These are phyloP conservation scores for Hericium alpestre DNA, from an alignment of 768 basidiomycete genomes.

Conservation along the genomic window DNA sequence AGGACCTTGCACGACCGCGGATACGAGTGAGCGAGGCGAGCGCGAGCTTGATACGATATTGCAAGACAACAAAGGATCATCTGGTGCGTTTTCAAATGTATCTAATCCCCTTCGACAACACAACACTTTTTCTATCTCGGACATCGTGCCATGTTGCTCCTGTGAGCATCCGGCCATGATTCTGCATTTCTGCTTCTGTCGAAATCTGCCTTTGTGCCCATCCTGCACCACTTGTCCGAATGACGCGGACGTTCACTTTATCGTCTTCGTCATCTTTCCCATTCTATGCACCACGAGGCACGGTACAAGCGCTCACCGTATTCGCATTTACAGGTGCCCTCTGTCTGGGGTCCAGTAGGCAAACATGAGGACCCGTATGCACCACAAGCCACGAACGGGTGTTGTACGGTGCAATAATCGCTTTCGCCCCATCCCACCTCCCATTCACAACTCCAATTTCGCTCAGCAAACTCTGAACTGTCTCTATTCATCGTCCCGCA, in stretches of 20 bases:
- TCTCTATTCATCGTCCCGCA: not conserved
- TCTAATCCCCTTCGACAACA: not conserved
- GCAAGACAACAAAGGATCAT: conserved; percentile 64
- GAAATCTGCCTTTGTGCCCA: not conserved
- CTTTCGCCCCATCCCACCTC: not conserved
- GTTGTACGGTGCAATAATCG: conserved; percentile 3
- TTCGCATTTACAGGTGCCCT: conserved; percentile 56
- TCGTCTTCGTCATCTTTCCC: not conserved
- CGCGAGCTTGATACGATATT: conserved; percentile 60
- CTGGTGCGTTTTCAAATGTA: conserved; percentile 31
- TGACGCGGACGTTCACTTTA: not conserved
- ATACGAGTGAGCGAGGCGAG: conserved; percentile 67
- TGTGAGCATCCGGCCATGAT: too few relatives aligned
- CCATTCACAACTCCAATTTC: not conserved
- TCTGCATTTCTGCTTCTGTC: too few relatives aligned
- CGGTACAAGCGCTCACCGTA: not conserved
- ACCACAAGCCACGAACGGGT: conserved; percentile 26
- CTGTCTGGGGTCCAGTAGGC: conserved; percentile 91
- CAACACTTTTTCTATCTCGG: not conserved
- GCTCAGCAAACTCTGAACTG: too few relatives aligned
- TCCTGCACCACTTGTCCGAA: not conserved
- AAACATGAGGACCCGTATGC: conserved; percentile 91
- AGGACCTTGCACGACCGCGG: conserved; percentile 63
- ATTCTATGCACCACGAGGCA: not conserved
- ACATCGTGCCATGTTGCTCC: too few relatives aligned